Evolutionary conservation across 768 basidiomycete genomes (phyloP), one percentile per base, ranked within the genome.

Genomic region (Trametes meyenii): DNA sequence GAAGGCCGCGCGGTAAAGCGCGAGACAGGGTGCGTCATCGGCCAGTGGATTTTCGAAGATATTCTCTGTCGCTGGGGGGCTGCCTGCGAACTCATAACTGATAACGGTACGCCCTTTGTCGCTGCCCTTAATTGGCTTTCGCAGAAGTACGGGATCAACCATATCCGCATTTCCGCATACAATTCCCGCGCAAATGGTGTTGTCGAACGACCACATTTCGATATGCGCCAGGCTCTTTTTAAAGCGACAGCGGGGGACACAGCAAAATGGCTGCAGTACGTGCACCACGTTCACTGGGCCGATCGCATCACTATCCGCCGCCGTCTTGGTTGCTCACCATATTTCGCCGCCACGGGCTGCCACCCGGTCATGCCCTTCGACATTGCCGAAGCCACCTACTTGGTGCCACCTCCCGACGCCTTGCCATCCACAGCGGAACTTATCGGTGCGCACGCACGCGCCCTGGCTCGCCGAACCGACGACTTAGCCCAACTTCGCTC

Each of bases 51-150:
- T 29, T 75, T 76, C 24, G 62, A 78, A 53, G 73, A 78, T 24
- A 52, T 78, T 4, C 51, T 78, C 14, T 79, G 74, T 60, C 53
- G 72, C 17, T 81, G 79, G 79, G 80, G 78, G 2, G 69, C 73
- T n/a, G 19, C 79, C 0, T 19, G 13, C 0, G 68, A 76, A 23
- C 76, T 82, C 17, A 72, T 81, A 0, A 79, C 75, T 0, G 80
- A 83, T 59, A 83, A 83, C 62, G 70, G 76, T 0, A 61, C 72
- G 0, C 70, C 70, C 0, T 72, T 76, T 40, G 49, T 76, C 2
- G 60, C 66, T 0, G 67, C 69, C 16, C 56, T 74, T 1, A 40
- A 66, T 0, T 65, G 64, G 48, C 67, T 78, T 0, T 17, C 50
- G 0, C 26, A 71, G 14, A 67, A 64, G 24, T 77, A 77, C 46